Evolutionary conservation across 495 filamentous ascomycete genomes (phyloP), one percentile per base, ranked within the genome.

Genomic region (Letharia lupina): DNA sequence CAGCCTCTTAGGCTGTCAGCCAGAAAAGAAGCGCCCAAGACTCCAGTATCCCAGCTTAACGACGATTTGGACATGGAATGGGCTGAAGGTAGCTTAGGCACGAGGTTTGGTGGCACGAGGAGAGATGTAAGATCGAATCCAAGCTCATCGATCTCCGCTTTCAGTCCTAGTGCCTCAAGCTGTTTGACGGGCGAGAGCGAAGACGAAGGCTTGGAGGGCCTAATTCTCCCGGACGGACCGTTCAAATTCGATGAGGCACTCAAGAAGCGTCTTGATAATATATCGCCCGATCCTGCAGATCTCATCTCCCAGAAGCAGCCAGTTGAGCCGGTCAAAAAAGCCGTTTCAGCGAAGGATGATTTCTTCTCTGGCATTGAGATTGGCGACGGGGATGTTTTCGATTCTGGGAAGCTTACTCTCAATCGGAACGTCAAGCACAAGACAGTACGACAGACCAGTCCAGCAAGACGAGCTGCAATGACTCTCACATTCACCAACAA

Each of bases 351-450:
- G 16, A 85, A 86, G 60, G 92, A 96, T 35, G 92, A 96, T 72
- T 91, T 96, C 72, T 83, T 98, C 63, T 82, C 88, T 44, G 95
- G 87, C 33, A 82, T 98, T 70, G 95, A 98, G 59, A 83, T 98
- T 74, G 91, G 90, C 35, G 84, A 88, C 71, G 91, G 86, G 7
- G 88, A 91, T 70, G 82, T 89, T 18, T 92, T 98, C 70, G 84
- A 89, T 70, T 84, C 89, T 15, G 83, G 79, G 63, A 96, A 94
- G 73, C 79, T 89, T 20, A 90, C 89, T 13, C 77, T 96, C n/a
- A 95, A 98, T 73, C 91, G 90, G 59, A 97, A 98, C 70, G 83
- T 98, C 67, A 93, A 93, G 75, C 83, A 92, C 71, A 96, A 93
- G 71, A 82, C 84, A 68, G 74, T 81, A 44, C 81, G 84, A 57